Evolutionary conservation across 2,329 filamentous ascomycete species (phyloP), one percentile per base, ranked within the genome.

Genomic region (Cladosporium sp.): DNA sequence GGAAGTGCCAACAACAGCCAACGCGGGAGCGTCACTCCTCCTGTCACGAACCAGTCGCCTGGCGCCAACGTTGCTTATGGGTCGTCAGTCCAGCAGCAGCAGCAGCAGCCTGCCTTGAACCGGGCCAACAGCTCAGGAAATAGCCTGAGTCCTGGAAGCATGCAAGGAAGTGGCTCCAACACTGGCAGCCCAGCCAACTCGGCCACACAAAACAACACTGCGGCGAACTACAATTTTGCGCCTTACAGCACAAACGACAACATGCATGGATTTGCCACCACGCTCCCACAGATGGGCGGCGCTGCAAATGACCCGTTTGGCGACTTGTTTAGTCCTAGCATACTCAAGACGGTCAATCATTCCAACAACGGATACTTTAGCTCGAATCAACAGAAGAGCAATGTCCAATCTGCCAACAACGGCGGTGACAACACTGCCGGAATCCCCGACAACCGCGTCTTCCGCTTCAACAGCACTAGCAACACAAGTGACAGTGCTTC

Each of bases 261-360:
- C 47, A 64, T 66, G 63, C 63, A 66, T 40, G 63, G 61, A 11
- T 65, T 65, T 42, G 61, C 62, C 43, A 58, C 56, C 56, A 68
- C 64, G 51, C 62, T 61, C 6, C 65, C 60, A 54, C 69, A 60
- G 59, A 70, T 66, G 64, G 50, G 54, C 49, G 47, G 55, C 34
- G 50, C 13, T 56, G 60, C 20, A 54, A 62, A 55, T 18, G 58
- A 67, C 51, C 57, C 80, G 19, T 68, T 83, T 49, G 71, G 76
- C 51, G 82, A 79, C 56, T 68, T 84, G 7, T 86, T 86, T 64
- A 83, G 77, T 47, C 81, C 83, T 3, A 74, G 73, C 7, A 66
- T 78, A 18, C 65, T 79, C 17, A 71, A 75, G 54, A 73, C 67
- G 40, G 73, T 72, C 54, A 70, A 68, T 29, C 56, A 56, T 7